Evolutionary conservation across 164 flowering plant genomes (phyloP).

Genomic region (Stephania yunnanensis): DNA sequence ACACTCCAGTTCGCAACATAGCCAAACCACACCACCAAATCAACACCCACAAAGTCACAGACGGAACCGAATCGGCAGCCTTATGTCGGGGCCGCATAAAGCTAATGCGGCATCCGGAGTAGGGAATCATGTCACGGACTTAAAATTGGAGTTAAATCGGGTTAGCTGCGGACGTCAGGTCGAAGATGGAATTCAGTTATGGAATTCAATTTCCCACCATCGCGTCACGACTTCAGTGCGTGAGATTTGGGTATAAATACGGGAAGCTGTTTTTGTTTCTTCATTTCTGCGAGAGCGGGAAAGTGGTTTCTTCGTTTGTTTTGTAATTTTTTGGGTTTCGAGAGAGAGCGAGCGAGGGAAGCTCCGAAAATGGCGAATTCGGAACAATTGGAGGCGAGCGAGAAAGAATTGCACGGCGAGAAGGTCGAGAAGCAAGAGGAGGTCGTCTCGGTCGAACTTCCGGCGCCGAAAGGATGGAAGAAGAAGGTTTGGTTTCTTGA

Average conservation of each 20-base stretch:
- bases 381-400: conserved; percentile 1
- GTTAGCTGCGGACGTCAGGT: conserved; percentile 1
- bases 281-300: conserved; percentile 18
- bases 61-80: no score
- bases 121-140: not conserved
- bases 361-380: conserved; percentile 18
- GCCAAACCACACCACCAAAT: no score
- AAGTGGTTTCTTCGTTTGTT: not conserved
- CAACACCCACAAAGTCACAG: no score
- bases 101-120: not conserved
- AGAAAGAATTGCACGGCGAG: conserved; percentile 6
- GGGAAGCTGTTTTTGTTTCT: not conserved
- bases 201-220: conserved; percentile 2
- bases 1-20: no score
- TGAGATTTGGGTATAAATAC: not conserved
- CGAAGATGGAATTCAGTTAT: not conserved
- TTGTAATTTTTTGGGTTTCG: not conserved
- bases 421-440: conserved; percentile 10
- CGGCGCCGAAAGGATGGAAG: conserved; percentile 41
- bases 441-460: conserved; percentile 29
- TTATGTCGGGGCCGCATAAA: no score
- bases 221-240: conserved; percentile 2
- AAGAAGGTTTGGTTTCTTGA: conserved; percentile 29
- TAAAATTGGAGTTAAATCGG: not conserved
- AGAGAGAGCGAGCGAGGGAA: conserved; percentile 7